Evolutionary conservation across 1,284 basidiomycete species (phyloP), one percentile per base, ranked within the genome.

Genomic region (Puccinia hordei): DNA sequence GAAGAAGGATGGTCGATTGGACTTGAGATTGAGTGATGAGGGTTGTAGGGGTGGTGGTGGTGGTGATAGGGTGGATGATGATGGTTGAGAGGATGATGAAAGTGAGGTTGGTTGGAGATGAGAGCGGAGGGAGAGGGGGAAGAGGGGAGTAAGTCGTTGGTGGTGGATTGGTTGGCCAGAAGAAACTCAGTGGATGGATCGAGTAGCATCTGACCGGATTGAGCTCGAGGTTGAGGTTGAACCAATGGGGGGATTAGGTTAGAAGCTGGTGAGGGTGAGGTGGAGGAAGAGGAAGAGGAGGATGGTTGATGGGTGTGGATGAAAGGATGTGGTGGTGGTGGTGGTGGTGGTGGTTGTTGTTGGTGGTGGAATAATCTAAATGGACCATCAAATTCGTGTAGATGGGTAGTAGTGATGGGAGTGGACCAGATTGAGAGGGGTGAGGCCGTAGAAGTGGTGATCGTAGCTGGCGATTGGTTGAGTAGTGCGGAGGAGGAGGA

Each of bases 1-100:
- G 63, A 66, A n/a, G n/a, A n/a, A 46, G 63, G 38, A 27, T 66
- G 63, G 17, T 71, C 68, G 68, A 75, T 63, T 8, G 73, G 44
- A 44, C 55, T 65, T 12, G 53, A 59, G 55, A 73, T 44, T 27
- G 72, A 73, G 72, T 44, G 41, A 33, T 46, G 59, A 44, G 24
- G 38, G 41, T 10, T 30, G 44, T 65, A 51, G 27, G 35, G 30
- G 65, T 63, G 59, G 24, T 75, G 72, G 9, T 75, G 33, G 46
- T 49, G 12, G 30, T 59, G n/a, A 30, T 75, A n/a, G n/a, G n/a
- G 19, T 33, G 27, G 57, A 27, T 63, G 41, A 49, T 33, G 65
- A 10, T 35, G 38, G 33, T 68, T 33, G 30, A 35, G 65, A 27
- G 19, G 44, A 33, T 61, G 59, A 27, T 61, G 59, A 27, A 30